Conservation (phyloP, 1,284 basidiomycete genomes). For the Heterobasidion occidentale region DNA sequence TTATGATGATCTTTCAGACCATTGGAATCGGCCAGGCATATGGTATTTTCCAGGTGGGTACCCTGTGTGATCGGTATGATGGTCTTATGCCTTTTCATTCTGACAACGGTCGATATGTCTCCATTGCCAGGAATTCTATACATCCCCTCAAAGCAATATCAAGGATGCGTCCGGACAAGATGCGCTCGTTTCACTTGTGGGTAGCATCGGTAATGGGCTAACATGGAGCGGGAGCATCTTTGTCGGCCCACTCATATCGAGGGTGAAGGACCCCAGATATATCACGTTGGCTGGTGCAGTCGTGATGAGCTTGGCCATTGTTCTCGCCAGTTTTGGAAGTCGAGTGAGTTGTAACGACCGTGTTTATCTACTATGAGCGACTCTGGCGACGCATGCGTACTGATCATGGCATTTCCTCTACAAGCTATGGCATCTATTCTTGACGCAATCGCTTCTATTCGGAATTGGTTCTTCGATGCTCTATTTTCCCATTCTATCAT, state of each 20-base stretch:
- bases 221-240: conserved; percentile 42
- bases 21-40: conserved; percentile 34
- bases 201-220: conserved; percentile 34
- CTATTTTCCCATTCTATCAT: conserved; percentile 35
- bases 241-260: conserved; percentile 32
- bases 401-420: background rate
- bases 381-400: too few species aligned
- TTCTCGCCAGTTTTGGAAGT: conserved; percentile 26
- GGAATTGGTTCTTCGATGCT: conserved; percentile 36
- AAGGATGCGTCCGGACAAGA: conserved; percentile 28
- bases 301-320: conserved; percentile 33
- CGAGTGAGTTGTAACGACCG: conserved; percentile 18
- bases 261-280: conserved; percentile 24
- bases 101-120: background rate
- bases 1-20: conserved; percentile 36
- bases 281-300: conserved; percentile 30
- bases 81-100: too few species aligned
- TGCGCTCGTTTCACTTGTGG: conserved; percentile 33
- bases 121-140: conserved; percentile 31
- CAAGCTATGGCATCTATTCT: conserved; percentile 36
- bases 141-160: conserved; percentile 29
- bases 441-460: conserved; percentile 35
- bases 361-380: too few species aligned
- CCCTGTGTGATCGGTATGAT: background rate
- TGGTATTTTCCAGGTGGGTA: conserved; percentile 28